Conservation (phyloP, 805 yeast genomes). For the Maudiozyma saulgeensis region DNA sequence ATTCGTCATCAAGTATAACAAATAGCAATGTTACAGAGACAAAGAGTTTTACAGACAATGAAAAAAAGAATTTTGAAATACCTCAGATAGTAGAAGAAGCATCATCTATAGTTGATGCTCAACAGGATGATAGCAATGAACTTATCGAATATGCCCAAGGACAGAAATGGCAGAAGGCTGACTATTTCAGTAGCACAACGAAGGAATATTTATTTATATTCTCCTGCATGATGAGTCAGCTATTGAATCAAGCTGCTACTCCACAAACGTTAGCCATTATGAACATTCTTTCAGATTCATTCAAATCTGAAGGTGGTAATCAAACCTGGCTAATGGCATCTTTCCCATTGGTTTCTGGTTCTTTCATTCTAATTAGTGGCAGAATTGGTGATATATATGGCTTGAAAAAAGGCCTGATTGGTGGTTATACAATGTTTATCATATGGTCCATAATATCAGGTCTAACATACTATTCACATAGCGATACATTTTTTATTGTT, state of each 20-base stretch:
- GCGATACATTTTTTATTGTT: slow-evolving; percentile 41
- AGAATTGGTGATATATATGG: slow-evolving; percentile 68
- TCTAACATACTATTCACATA: slow-evolving; percentile 40
- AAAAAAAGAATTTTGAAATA: neutral
- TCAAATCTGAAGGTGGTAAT: slow-evolving; percentile 27
- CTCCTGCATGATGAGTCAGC: slow-evolving; percentile 30
- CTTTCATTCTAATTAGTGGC: slow-evolving; percentile 61
- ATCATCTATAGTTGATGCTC: neutral
- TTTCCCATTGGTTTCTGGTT: slow-evolving; percentile 61
- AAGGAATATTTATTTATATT: slow-evolving; percentile 24
- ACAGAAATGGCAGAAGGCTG: slow-evolving; percentile 13
- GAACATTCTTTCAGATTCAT: slow-evolving; percentile 27
- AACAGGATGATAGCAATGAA: neutral
- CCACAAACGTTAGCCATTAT: slow-evolving; percentile 32
- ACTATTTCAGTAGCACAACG: slow-evolving; percentile 11
- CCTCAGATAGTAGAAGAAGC: neutral
- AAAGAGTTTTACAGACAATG: neutral
- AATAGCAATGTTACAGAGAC: neutral
- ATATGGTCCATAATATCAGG: slow-evolving; percentile 58
- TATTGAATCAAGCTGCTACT: slow-evolving; percentile 34
- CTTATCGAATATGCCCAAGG: neutral
- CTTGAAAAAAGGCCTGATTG: slow-evolving; percentile 40
- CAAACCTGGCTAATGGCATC: slow-evolving; percentile 64
- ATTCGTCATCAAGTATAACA: neutral
- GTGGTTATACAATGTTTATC: slow-evolving; percentile 47